Conservation (phyloP, 2,329 filamentous ascomycete genomes). For the Pseudogymnoascus verrucosus region DNA sequence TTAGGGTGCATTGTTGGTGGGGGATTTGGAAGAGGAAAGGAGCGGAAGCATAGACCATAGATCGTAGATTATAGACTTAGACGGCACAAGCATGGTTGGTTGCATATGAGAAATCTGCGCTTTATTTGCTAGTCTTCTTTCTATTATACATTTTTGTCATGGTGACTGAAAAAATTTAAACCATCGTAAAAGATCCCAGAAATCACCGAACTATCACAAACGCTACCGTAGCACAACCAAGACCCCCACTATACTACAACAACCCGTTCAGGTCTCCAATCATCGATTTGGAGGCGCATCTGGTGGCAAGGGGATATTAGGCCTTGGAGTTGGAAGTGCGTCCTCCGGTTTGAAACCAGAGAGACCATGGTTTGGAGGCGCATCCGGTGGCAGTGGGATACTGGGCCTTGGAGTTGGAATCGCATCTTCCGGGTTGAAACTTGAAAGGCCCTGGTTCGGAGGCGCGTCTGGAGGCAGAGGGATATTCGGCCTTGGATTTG, state of each 20-base stretch:
- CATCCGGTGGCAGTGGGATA: not conserved
- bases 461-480: not conserved
- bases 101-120: not conserved
- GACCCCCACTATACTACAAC: not conserved
- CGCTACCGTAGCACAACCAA: too few species aligned
- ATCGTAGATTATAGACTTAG: not conserved
- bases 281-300: not conserved
- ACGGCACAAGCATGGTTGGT: not conserved
- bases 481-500: not conserved
- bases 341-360: not conserved
- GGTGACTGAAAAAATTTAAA: not conserved
- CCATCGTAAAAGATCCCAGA: not conserved
- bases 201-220: not conserved
- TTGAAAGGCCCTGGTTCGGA: not conserved
- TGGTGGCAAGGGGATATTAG: not conserved
- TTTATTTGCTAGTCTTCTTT: not conserved
- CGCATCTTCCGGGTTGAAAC: not conserved
- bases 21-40: slow-evolving; percentile 40
- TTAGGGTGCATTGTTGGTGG: slow-evolving; percentile 60
- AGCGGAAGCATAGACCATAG: not conserved
- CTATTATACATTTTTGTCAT: not conserved
- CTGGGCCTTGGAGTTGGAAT: not conserved
- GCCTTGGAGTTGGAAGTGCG: not conserved
- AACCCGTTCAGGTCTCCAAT: not conserved
- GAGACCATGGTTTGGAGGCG: not conserved